Evolutionary conservation across 2,329 filamentous ascomycete genomes (phyloP).

Genomic region (Pseudogymnoascus verrucosus): DNA sequence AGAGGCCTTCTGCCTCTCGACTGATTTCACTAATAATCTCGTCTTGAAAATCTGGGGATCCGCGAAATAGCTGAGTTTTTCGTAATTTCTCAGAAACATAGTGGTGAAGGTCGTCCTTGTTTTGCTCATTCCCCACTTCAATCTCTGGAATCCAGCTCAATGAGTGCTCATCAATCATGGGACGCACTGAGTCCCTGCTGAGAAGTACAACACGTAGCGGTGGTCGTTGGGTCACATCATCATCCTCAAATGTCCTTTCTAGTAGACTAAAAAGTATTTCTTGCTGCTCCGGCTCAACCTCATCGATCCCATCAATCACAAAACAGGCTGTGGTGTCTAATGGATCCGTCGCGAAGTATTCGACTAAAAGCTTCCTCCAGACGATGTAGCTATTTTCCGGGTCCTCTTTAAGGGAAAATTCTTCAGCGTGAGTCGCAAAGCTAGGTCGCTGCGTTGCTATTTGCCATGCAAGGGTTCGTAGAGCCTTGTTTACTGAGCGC

Average conservation of each 20-base stretch:
- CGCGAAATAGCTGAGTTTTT: neutral
- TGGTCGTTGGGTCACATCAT: neutral
- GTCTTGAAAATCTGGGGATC: neutral
- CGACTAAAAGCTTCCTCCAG: neutral
- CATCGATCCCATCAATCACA: neutral
- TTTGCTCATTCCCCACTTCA: neutral
- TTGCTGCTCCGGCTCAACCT: neutral
- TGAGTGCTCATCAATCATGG: slow-evolving; percentile 5
- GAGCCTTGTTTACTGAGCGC: slow-evolving; percentile 4
- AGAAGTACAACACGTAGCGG: neutral
- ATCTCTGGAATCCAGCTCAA: slow-evolving; percentile 4
- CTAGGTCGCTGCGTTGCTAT: neutral
- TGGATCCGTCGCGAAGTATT: neutral
- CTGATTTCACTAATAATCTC: neutral
- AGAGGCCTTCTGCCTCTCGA: slow-evolving; percentile 1
- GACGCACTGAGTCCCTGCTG: neutral
- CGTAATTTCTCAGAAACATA: slow-evolving; percentile 3
- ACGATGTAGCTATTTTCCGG: neutral
- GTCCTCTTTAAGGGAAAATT: neutral
- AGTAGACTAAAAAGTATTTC: neutral
- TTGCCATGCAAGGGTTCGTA: slow-evolving; percentile 4
- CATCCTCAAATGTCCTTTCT: neutral
- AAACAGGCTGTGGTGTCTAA: neutral
- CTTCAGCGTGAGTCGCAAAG: neutral
- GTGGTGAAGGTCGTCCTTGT: neutral